These are phyloP conservation scores for Alternaria angustiovoidea DNA, from an alignment of 2,329 filamentous ascomycete species.

Conservation along the genomic window DNA sequence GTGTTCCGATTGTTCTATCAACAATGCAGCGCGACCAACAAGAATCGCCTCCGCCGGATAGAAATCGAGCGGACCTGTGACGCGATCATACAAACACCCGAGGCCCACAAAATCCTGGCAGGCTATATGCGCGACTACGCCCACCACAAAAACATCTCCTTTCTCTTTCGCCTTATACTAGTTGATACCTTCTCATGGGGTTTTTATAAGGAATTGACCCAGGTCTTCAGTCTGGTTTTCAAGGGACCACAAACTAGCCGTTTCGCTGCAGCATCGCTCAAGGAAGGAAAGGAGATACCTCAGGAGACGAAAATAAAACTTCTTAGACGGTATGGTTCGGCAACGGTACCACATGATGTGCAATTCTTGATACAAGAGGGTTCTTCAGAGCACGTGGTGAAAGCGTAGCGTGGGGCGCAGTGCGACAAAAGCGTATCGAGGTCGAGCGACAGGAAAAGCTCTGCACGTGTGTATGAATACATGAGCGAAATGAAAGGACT, in stretches of 20 bases:
- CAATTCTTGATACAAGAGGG: background rate
- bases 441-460: background rate
- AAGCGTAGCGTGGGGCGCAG: background rate
- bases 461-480: background rate
- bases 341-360: background rate
- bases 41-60: background rate
- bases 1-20: background rate
- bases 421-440: background rate
- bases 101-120: background rate
- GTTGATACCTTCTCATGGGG: background rate
- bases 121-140: background rate
- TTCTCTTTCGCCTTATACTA: fast-evolving
- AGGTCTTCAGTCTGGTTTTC: background rate
- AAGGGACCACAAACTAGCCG: background rate
- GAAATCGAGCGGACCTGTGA: background rate
- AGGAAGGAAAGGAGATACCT: background rate
- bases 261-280: background rate
- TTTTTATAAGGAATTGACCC: background rate
- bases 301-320: too few species aligned
- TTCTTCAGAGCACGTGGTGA: background rate
- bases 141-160: background rate
- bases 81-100: background rate
- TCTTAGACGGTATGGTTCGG: too few species aligned
- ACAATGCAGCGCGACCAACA: background rate
- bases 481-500: background rate